A percentile compares a stretch with the other conserved stretches of the same genome.
These are phyloP conservation scores for Backusella morwellensis DNA, from an alignment of 192 early-diverging fungal genomes.

Conservation along the genomic window DNA sequence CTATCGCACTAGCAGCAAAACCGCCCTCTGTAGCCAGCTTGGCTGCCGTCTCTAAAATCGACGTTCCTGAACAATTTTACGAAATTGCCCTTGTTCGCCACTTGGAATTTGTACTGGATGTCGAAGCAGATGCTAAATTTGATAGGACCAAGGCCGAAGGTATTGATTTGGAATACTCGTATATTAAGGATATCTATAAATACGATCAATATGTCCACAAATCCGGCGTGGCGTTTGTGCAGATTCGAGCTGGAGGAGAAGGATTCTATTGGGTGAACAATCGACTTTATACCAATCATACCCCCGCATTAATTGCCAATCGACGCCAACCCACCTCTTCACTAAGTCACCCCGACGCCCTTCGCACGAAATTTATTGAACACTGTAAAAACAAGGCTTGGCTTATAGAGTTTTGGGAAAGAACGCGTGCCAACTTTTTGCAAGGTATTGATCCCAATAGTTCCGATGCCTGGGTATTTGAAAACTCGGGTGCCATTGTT, in stretches of 20 bases:
- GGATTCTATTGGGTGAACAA: slow-evolving; percentile 94
- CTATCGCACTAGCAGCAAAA: slow-evolving; percentile 54
- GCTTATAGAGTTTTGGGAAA: slow-evolving; percentile 67
- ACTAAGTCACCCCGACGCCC: slow-evolving; percentile 52
- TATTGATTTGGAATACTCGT: slow-evolving; percentile 55
- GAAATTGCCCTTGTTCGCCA: slow-evolving; percentile 78
- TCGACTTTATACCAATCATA: slow-evolving; percentile 62
- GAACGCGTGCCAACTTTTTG: slow-evolving; percentile 18
- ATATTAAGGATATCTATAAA: slow-evolving; percentile 62
- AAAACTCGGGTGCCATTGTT: slow-evolving; percentile 20
- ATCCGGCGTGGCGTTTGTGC: slow-evolving; percentile 89
- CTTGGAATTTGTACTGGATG: slow-evolving; percentile 88
- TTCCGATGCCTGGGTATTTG: slow-evolving; percentile 26
- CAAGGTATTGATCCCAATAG: slow-evolving; percentile 6
- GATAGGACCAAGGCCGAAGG: slow-evolving; percentile 43
- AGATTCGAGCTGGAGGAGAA: slow-evolving; percentile 66
- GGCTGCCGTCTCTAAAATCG: slow-evolving; percentile 29
- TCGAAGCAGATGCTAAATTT: slow-evolving; percentile 83
- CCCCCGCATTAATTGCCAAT: slow-evolving; percentile 39
- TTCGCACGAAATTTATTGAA: slow-evolving; percentile 59
- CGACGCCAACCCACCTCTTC: slow-evolving; percentile 31
- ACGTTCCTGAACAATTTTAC: slow-evolving; percentile 62
- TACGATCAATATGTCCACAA: slow-evolving; percentile 91
- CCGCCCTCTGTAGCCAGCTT: slow-evolving; percentile 60
- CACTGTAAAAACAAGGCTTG: slow-evolving; percentile 56